Evolutionary conservation across 805 yeast genomes (phyloP).

Genomic region (Alloascoidea hylecoeti): DNA sequence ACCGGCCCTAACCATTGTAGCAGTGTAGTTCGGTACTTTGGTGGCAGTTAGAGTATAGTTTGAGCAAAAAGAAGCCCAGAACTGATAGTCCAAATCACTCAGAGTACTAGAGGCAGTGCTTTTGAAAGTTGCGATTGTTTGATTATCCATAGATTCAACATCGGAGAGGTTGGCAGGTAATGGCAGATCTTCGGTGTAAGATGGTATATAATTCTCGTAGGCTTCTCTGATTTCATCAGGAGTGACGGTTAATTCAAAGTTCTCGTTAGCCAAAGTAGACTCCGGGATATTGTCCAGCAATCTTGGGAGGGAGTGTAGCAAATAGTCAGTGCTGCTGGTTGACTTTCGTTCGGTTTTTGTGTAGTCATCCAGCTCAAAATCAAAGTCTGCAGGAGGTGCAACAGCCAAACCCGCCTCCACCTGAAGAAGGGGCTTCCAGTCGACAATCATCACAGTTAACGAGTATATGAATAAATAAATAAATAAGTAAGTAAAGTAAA

Average conservation of each 20-base stretch:
- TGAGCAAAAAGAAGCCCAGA: conserved; percentile 19
- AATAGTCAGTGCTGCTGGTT: background rate
- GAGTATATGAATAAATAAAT: too few species aligned
- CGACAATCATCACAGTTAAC: background rate
- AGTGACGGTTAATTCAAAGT: background rate
- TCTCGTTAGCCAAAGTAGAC: background rate
- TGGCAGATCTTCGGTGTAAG: too few species aligned
- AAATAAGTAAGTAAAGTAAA: too few species aligned
- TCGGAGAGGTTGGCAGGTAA: too few species aligned
- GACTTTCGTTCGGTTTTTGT: background rate
- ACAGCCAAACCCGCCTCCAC: background rate
- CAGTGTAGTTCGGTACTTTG: conserved; percentile 15
- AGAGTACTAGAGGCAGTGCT: too few species aligned
- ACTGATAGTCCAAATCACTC: conserved; percentile 12
- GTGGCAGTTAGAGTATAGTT: conserved; percentile 17
- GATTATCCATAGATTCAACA: background rate
- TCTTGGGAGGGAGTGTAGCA: background rate
- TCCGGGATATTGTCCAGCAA: background rate
- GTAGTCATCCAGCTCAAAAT: background rate
- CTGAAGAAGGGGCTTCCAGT: background rate
- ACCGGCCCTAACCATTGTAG: conserved; percentile 16
- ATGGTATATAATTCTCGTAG: too few species aligned
- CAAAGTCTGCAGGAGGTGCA: conserved; percentile 1
- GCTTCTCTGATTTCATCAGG: background rate
- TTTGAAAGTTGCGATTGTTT: too few species aligned